Evolutionary conservation across 2,329 filamentous ascomycete genomes (phyloP).

Genomic region (Bretziella fagacearum): DNA sequence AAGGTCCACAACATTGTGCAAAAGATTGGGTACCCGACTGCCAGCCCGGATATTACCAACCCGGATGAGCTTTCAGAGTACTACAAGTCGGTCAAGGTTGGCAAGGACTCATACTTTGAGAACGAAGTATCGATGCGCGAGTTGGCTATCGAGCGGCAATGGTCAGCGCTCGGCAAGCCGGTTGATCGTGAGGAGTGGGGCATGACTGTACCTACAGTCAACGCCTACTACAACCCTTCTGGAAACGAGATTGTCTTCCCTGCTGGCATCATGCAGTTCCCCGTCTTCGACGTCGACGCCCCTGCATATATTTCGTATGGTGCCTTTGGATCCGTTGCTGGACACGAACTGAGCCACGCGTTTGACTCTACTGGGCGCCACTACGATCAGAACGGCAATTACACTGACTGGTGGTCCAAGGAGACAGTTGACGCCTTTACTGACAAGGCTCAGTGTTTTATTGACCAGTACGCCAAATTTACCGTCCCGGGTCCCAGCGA

Average conservation of each 20-base stretch:
- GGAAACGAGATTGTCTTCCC: constrained; percentile 55
- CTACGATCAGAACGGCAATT: constrained; percentile 47
- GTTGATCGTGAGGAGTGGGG: constrained; percentile 43
- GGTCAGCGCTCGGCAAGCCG: constrained; percentile 42
- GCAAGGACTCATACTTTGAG: constrained; percentile 34
- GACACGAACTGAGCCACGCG: constrained; percentile 53
- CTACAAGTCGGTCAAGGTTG: constrained; percentile 37
- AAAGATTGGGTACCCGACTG: constrained; percentile 51
- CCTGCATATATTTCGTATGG: constrained; percentile 52
- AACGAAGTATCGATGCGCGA: constrained; percentile 37
- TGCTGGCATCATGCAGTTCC: constrained; percentile 52
- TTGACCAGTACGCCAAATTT: constrained; percentile 49
- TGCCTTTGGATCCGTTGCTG: constrained; percentile 49
- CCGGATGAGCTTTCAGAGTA: constrained; percentile 37
- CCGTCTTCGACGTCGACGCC: constrained; percentile 44
- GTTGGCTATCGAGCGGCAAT: constrained; percentile 32
- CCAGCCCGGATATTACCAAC: constrained; percentile 44
- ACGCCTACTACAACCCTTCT: constrained; percentile 47
- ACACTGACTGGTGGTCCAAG: constrained; percentile 50
- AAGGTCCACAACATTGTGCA: constrained; percentile 52
- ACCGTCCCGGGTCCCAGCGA: background rate
- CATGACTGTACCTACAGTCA: constrained; percentile 44
- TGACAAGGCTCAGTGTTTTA: constrained; percentile 44
- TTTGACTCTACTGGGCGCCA: constrained; percentile 50
- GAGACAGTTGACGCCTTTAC: constrained; percentile 40